phyloP scores from a whole-genome alignment of 768 basidiomycete genomes.

The Lactifluus subvellereus region DNA sequence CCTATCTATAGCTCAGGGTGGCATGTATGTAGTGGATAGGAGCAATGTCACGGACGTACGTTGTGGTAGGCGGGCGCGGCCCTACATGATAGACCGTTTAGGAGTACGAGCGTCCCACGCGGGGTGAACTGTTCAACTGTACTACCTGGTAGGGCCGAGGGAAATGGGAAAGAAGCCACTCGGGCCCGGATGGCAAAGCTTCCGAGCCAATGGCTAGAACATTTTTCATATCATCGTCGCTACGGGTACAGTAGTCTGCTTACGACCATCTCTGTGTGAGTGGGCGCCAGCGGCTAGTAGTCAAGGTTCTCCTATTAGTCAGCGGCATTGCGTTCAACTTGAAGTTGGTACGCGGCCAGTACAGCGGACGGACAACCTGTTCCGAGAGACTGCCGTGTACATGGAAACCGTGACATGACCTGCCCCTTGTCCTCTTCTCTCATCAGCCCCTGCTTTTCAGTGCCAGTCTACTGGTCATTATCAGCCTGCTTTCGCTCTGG shows the following conservation, averaged over 20 bases:
- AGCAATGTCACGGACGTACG: too few relatives aligned
- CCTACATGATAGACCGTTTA: too few relatives aligned
- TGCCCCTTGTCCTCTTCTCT: too few relatives aligned
- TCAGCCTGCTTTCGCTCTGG: too few relatives aligned
- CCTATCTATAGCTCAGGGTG: too few relatives aligned
- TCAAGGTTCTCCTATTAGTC: slow-evolving; percentile 82
- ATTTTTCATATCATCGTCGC: slow-evolving; percentile 81
- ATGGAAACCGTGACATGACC: slow-evolving; percentile 33
- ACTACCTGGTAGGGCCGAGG: too few relatives aligned
- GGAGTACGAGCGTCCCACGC: slow-evolving; percentile 20
- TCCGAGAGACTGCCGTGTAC: slow-evolving; percentile 85
- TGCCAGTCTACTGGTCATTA: too few relatives aligned
- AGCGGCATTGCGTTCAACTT: slow-evolving; percentile 84
- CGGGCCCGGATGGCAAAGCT: slow-evolving; percentile 81
- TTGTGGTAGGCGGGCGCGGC: too few relatives aligned
- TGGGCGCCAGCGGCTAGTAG: slow-evolving; percentile 45
- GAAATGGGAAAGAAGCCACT: too few relatives aligned
- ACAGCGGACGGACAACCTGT: slow-evolving; percentile 78
- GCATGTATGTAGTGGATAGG: too few relatives aligned
- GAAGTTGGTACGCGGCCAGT: slow-evolving; percentile 38
- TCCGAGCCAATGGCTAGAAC: slow-evolving; percentile 88
- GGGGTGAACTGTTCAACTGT: too few relatives aligned
- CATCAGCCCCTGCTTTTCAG: too few relatives aligned
- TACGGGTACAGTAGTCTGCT: slow-evolving; percentile 61
- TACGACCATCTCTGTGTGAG: slow-evolving; percentile 70